phyloP scores from a whole-genome alignment of 108 stramenopile genomes.

The Bacterosira constricta region DNA sequence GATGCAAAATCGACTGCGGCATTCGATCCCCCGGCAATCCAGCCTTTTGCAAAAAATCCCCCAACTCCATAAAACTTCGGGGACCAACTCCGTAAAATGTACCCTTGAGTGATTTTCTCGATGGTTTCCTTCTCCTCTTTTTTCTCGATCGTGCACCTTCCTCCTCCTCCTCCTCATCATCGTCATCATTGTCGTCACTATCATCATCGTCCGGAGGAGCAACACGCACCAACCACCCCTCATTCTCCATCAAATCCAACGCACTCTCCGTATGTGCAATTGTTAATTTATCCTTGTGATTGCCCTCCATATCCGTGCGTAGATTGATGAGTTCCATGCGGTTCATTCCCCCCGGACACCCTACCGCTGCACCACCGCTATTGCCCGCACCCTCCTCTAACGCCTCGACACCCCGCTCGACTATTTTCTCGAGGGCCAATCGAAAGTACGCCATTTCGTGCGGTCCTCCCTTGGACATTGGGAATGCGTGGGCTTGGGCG shows the following conservation, averaged over 20 bases:
- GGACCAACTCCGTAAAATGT: conserved; percentile 64
- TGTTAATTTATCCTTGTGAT: conserved; percentile 46
- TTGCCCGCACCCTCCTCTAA: conserved; percentile 1
- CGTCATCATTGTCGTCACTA: conserved; percentile 1
- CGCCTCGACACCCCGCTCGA: conserved; percentile 32
- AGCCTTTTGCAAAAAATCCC: conserved; percentile 48
- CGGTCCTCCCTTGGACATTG: conserved; percentile 30
- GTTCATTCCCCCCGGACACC: conserved; percentile 34
- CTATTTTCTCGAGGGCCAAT: conserved; percentile 51
- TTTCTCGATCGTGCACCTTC: background rate
- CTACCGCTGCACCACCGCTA: conserved; percentile 2
- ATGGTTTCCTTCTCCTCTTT: conserved; percentile 8
- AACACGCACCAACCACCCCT: conserved; percentile 51
- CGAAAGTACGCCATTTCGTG: conserved; percentile 64
- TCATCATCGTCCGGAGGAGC: conserved; percentile 42
- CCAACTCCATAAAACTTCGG: conserved; percentile 66
- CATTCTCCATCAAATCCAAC: conserved; percentile 24
- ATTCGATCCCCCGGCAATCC: conserved; percentile 62
- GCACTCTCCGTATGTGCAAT: conserved; percentile 49
- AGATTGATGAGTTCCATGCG: conserved; percentile 68
- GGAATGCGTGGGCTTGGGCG: conserved; percentile 37
- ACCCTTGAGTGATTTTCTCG: conserved; percentile 34
- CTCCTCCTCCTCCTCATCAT: conserved; percentile 8
- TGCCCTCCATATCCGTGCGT: conserved; percentile 51
- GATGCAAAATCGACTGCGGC: conserved; percentile 74